Base-by-base conservation (phyloP, 2,329 filamentous ascomycete genomes). In the Calycina marina region DNA sequence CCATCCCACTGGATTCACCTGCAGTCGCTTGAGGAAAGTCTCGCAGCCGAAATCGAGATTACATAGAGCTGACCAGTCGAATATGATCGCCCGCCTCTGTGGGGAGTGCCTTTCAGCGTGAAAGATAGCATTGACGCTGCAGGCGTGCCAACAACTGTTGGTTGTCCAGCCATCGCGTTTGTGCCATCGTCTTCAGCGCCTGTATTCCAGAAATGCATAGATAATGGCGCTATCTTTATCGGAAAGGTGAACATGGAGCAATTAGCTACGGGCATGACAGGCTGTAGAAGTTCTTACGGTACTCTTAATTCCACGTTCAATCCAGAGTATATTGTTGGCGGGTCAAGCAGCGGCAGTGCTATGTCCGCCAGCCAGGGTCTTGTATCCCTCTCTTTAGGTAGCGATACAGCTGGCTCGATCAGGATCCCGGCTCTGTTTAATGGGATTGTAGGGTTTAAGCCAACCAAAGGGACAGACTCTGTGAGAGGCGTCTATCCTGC, bases 171-270 rank as follows among this genome's bases (percentile, higher is more conserved):
- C 18, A 59, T 66, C 11, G 51, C 61, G 4, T 65, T 63, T 42
- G 56, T 54, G 2, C 59, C 69, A 1, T 49, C 50, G 5, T 42
- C 48, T 8, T 63, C 57, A 11, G 60, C 67, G 2, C 53, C 54
- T 3, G 60, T 65, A 0, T 62, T 65, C 18, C 52, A 61, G 14
- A 56, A 52, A 27, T 50, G 68, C 8, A 55, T 69, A 4, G 53
- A 57, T 6, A 60, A 63, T 8, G 70, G 70, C 10, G 70, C 58
- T 2, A 47, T 75, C 4, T 63, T 69, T 39, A 56, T 74, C 28
- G 70, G 71, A 17, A 75, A 74, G 46, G 60, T 56, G 12, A 62
- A 62, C 37, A 55, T 71, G 30, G 67, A 71, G 37, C 66, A 70
- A 40, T 54, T 71, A 9, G 66, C 65, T 5, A 70, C 67, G 1